These are phyloP conservation scores for Abrus pulchellus DNA, from an alignment of 306 rosid genomes.

Conservation along the genomic window DNA sequence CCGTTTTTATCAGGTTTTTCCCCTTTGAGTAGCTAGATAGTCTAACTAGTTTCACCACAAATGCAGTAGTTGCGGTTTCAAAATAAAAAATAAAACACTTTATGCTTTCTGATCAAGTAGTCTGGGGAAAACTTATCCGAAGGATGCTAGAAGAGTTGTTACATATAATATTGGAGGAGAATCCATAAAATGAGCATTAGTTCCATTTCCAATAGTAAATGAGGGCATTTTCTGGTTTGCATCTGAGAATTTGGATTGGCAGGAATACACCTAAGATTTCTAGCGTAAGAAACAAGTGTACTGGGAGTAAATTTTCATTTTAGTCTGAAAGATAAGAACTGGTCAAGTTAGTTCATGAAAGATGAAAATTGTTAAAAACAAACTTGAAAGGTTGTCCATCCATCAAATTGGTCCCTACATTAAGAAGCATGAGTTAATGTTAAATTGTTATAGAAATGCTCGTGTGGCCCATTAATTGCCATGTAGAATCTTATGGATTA, in stretches of 20 bases:
- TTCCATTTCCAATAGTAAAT: conserved; percentile 14
- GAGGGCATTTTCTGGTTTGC: background rate
- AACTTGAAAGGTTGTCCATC: background rate
- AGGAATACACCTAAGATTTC: background rate
- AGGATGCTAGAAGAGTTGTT: background rate
- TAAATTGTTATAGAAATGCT: background rate
- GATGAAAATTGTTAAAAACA: background rate
- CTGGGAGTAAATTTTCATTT: background rate
- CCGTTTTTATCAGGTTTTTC: background rate
- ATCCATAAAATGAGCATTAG: background rate
- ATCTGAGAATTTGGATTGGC: conserved; percentile 24
- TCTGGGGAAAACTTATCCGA: background rate
- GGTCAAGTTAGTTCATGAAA: background rate
- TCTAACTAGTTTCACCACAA: background rate
- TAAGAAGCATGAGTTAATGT: background rate
- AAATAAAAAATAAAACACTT: too few species aligned
- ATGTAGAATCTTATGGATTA: background rate
- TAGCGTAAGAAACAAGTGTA: background rate
- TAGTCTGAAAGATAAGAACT: background rate
- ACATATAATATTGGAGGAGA: conserved; percentile 8
- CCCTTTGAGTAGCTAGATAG: background rate
- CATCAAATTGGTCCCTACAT: background rate
- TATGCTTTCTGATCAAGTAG: background rate
- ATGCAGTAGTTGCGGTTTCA: too few species aligned
- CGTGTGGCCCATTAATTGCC: background rate